Base-by-base conservation (phyloP, 2,329 filamentous ascomycete species). In the Colletotrichum sp. region DNA sequence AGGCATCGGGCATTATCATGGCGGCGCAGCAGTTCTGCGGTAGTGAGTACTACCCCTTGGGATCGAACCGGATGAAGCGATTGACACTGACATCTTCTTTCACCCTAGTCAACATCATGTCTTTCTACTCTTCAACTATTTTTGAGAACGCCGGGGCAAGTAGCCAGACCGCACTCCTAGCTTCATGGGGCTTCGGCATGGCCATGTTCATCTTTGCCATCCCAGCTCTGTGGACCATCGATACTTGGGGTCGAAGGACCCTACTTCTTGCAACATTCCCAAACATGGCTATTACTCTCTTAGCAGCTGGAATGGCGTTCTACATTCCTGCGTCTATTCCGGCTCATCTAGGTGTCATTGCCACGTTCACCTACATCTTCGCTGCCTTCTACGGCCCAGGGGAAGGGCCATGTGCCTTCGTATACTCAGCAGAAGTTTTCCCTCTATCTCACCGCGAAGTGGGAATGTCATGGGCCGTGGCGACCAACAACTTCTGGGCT, bases 1-100 rank as follows among this genome's bases (percentile, higher is more conserved):
- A 92, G 65, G 93, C 93, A 4, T 92, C 93, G 0, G 91, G 90
- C 77, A 90, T 90, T 2, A 92, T 94, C 78, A 95, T 95, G 92
- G 91, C 92, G 77, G 86, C 86, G 1, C 91, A 93, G 79, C 91
- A 93, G 79, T 88, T 93, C 84, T 92, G 90, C 77, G 91, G 90
- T 60, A 88, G 80, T 79, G 83, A 80, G 80, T 66, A 48, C n/a
- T 5, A 21, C 43, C 43, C n/a, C 10, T n/a, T 48, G 43, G 43
- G n/a, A 21, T 48, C 18, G 43, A 21, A 48, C n/a, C 18, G 18
- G 18, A 48, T n/a, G n/a, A 21, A 48, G 1, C 43, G 9, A 48
- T 48, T 21, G 43, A 48, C 43, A 13, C 43, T 48, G 21, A 48
- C n/a, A 48, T 21, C 10, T 21, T 48, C 43, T 21, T 48, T 1